Base-by-base conservation (phyloP, 1,139 yeast species). In the Nadsonia starkeyi-henricii region DNA sequence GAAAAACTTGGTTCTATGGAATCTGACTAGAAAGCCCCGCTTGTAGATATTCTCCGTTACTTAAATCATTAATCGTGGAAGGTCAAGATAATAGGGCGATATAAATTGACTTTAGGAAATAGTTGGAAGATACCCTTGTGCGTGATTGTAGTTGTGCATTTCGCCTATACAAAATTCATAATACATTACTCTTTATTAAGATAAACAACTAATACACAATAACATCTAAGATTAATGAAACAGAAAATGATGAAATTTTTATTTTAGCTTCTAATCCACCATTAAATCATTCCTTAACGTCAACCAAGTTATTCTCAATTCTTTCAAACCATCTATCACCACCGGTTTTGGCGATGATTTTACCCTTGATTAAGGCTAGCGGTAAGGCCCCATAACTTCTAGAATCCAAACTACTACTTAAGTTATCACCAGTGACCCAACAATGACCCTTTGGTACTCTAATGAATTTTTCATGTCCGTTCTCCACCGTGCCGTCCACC, bases 341-440 rank as follows among this genome's bases (percentile, higher is more conserved):
- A 13, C 39, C 39, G 4, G 39, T 33, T 33, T 33, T 33, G 3
- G 86, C 91, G n/a, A 82, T 75, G 13, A 91, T 81, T 59, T 85
- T 86, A 0, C 98, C 99, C 56, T 81, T 81, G 12, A 91, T 80
- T 37, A 91, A 68, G 0, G 81, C 97, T 78, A 86, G 73, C 1
- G 98, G 98, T 41, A 91, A 67, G 20, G 82, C 88, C 23, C 91
- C 85, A 62, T 91, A 91, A 0, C 88, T 78, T 55, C 98, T 69
- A 5, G 96, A 86, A 58, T 93, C 99, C 49, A 89, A 68, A n/a
- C 96, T 85, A 57, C 81, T 88, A 42, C 86, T 75, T 51, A 91
- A 64, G 60, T 91, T 91, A 61, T 91, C 98, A 1, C 98, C 99
- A 0, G 96, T 86, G 3, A 89, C 82, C 97, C 97, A 93, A 45